Conservation (phyloP, 345 rosid genomes). For the Camelina neglecta region DNA sequence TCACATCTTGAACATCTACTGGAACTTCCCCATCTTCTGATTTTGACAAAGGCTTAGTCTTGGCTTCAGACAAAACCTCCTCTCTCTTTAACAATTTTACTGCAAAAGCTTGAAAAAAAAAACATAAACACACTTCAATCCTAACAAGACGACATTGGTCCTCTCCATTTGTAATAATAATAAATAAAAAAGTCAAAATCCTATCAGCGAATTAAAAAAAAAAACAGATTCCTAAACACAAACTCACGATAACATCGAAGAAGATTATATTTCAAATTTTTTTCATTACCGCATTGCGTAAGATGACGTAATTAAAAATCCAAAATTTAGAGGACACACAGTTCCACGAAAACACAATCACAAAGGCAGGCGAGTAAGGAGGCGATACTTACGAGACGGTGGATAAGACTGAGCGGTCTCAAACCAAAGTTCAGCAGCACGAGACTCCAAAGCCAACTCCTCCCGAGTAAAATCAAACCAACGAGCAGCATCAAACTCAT, state of each 20-base stretch:
- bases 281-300: slow-evolving; percentile 16
- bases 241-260: background rate
- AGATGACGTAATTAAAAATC: slow-evolving; percentile 20
- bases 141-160: background rate
- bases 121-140: background rate
- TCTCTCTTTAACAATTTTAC: slow-evolving; percentile 35
- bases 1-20: slow-evolving; percentile 10
- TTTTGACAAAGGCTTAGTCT: slow-evolving; percentile 13
- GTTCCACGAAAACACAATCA: slow-evolving; percentile 15
- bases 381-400: slow-evolving; percentile 80
- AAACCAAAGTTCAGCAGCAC: slow-evolving; percentile 77
- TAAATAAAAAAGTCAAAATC: background rate
- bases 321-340: background rate
- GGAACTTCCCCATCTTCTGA: slow-evolving; percentile 17
- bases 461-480: slow-evolving; percentile 79
- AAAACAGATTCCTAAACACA: background rate
- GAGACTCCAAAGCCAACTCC: slow-evolving; percentile 66
- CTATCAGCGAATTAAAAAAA: background rate
- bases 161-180: background rate
- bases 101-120: slow-evolving; percentile 34
- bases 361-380: background rate
- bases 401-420: slow-evolving; percentile 70
- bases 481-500: slow-evolving; percentile 89
- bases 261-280: background rate
- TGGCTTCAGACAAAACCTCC: slow-evolving; percentile 21